These are phyloP conservation scores for Wickerhamomyces canadensis DNA, from an alignment of 805 yeast genomes.

Conservation along the genomic window DNA sequence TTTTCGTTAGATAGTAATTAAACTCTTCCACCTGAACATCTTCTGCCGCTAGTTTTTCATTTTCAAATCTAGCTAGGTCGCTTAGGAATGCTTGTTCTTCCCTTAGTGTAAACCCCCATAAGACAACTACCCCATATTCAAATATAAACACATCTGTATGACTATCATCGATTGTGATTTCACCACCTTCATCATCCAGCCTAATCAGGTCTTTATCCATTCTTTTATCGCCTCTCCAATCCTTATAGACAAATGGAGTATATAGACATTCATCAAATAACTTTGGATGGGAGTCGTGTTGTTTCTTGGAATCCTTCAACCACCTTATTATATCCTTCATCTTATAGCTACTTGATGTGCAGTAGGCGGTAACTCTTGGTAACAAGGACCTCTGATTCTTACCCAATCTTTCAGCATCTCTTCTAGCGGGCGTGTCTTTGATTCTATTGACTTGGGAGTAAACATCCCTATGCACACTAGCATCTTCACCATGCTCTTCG, in stretches of 20 bases:
- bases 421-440: conserved; percentile 82
- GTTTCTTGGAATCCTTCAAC: conserved; percentile 70
- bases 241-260: conserved; percentile 80
- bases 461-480: conserved; percentile 39
- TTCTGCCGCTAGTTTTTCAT: conserved; percentile 84
- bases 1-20: conserved; percentile 88
- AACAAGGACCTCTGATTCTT: conserved; percentile 67
- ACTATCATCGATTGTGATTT: conserved; percentile 76
- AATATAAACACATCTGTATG: conserved; percentile 80
- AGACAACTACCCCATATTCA: conserved; percentile 94
- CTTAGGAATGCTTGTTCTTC: conserved; percentile 79
- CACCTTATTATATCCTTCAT: conserved; percentile 85
- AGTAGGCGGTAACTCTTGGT: conserved; percentile 93
- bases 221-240: conserved; percentile 59
- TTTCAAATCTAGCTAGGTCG: conserved; percentile 87
- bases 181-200: conserved; percentile 92
- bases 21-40: conserved; percentile 94
- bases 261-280: conserved; percentile 92
- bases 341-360: conserved; percentile 88
- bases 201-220: conserved; percentile 48
- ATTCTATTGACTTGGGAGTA: conserved; percentile 82
- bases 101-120: conserved; percentile 89
- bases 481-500: conserved; percentile 12
- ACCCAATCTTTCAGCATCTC: conserved; percentile 90
- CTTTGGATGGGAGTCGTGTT: conserved; percentile 76